Evolutionary conservation across 352 stramenopile species (phyloP), one percentile per base, ranked within the genome.

Genomic region (Thalassiosira allenii): DNA sequence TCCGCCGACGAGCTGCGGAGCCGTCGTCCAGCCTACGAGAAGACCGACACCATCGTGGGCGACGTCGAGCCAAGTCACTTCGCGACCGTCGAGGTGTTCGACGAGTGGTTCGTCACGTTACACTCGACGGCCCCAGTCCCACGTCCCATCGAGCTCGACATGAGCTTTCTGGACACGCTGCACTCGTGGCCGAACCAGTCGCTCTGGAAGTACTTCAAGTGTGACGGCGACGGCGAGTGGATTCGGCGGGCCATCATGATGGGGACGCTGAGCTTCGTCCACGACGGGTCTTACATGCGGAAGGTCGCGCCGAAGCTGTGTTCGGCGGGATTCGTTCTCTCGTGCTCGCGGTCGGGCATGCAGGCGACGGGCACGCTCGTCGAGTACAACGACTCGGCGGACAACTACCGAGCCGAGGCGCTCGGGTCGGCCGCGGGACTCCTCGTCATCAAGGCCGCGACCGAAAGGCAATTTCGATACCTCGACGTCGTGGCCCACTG

Each of bases 401-500:
- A 34, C 3, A 64, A 64, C 54, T 64, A 64, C 29, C 54, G 54
- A 6, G 54, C 27, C 8, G 49, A 58, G 20, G 33, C 33, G 2
- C 33, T 58, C 20, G 49, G 49, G 2, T 34, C 33, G 49, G 49
- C 49, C 3, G 6, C 33, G 5, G 3, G 23, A 9, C 3, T 58
- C 0, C n/a, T 58, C 6, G 23, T 58, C 23, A 23, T 2, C 0
- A 20, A 20, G 17, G 54, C 54, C 4, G 2, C 27, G 40, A 40
- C 53, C 5, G 40, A 2, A 14, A 9, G 37, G 37, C 9, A 1
- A 2, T 20, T 34, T 41, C 12, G 17, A 17, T 1, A 25, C 43
- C 8, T 29, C 23, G 37, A 47, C 3, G 29, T 47, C 51, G 17
- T 29, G 3, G 34, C 75, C 3, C 22, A 66, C 32, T 79, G 67